Base-by-base conservation (phyloP, 163 green algal species). In the Scenedesmus sp. region DNA sequence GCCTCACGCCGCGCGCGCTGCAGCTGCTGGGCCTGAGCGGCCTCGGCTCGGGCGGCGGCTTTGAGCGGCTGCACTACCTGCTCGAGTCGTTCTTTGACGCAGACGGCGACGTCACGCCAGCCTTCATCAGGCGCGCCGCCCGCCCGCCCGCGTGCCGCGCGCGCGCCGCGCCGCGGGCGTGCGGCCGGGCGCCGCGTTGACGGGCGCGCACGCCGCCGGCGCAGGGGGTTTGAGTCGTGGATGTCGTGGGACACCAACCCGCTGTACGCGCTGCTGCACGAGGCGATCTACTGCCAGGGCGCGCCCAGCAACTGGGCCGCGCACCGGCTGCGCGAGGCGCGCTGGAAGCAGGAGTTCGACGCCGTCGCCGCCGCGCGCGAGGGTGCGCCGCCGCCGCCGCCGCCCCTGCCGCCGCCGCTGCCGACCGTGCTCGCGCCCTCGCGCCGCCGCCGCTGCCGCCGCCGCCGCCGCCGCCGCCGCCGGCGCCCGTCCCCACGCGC, bases 201-300 rank as follows among this genome's bases (percentile, higher is more conserved):
- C n/a, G n/a, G n/a, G n/a, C n/a, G n/a, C n/a, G n/a, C n/a, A n/a
- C n/a, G n/a, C n/a, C n/a, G n/a, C n/a, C n/a, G n/a, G 26, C 28
- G 1, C 63, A 85, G 95, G 88, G 79, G 81, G 0, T 97, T 94
- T 87, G 91, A 97, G 70, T 63, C 63, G 0, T 92, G 84, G 87
- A 89, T 94, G 78, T 26, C 83, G 3, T 97, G 91, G 89, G 91
- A 97, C 72, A 95, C 90, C 71, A 98, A 99, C 87, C 93, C 94
- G 1, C 77, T 99, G 60, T 99, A 98, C 71, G 93, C 92, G 5
- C 66, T 98, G 17, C 87, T 99, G 75, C 96, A 99, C 69, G 96
- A 99, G 85, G 24, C 90, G 18, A 98, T 98, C 82, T 99, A 99
- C 89, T 97, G 92, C 86, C 90, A 98, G 75, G 87, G 81, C 15